Evolutionary conservation across 2,329 filamentous ascomycete species (phyloP).

Genomic region (Fusarium sublunatum): DNA sequence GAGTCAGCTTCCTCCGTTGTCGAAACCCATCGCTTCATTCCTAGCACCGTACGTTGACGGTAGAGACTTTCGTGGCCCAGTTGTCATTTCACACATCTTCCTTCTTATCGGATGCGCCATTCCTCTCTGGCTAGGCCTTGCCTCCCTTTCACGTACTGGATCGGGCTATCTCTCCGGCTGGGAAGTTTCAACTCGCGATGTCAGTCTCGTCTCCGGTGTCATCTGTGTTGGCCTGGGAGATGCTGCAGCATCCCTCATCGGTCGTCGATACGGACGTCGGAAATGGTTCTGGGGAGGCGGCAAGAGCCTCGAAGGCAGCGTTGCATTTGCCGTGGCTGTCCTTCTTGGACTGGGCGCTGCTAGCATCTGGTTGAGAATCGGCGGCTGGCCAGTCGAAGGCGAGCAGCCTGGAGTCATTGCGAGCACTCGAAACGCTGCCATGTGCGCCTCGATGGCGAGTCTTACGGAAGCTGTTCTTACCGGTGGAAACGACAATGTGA

Average conservation of each 20-base stretch:
- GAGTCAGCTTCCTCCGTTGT: conserved; percentile 89
- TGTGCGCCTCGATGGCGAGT: conserved; percentile 84
- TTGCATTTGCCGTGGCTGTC: conserved; percentile 86
- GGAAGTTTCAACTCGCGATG: conserved; percentile 79
- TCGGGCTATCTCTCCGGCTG: conserved; percentile 72
- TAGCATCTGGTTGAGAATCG: conserved; percentile 78
- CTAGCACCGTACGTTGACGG: conserved; percentile 95
- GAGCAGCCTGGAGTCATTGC: conserved; percentile 53
- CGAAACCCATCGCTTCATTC: conserved; percentile 85
- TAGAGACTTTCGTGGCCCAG: conserved; percentile 89
- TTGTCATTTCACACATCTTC: conserved; percentile 97
- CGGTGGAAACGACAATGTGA: conserved; percentile 97
- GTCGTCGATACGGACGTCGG: conserved; percentile 82
- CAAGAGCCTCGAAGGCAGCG: conserved; percentile 89
- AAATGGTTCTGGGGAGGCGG: conserved; percentile 99
- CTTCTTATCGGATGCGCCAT: conserved; percentile 94
- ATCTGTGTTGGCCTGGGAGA: conserved; percentile 96
- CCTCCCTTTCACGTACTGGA: conserved; percentile 70
- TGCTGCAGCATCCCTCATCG: conserved; percentile 90
- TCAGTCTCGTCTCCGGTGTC: conserved; percentile 91
- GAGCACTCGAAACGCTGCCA: conserved; percentile 71
- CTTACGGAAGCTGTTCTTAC: conserved; percentile 95
- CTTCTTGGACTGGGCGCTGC: conserved; percentile 77
- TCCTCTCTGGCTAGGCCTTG: conserved; percentile 89
- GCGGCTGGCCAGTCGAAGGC: conserved; percentile 73